Evolutionary conservation across 257 asterid genomes (phyloP).

Genomic region (Jacaranda copaia): DNA sequence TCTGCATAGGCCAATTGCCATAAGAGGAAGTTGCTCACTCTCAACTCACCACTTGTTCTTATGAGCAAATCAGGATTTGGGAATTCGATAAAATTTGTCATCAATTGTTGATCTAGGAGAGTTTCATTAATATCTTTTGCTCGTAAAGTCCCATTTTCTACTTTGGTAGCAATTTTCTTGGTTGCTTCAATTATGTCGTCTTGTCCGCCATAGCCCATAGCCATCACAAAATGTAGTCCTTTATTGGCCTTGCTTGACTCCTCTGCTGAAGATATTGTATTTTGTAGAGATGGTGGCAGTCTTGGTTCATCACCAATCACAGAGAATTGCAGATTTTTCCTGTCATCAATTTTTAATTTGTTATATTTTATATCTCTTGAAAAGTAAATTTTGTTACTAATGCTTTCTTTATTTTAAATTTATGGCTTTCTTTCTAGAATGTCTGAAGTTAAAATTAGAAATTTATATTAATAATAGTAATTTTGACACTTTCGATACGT

Average conservation of each 20-base stretch:
- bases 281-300: constrained; percentile 17
- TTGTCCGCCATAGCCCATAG: constrained; percentile 37
- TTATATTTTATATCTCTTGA: neutral
- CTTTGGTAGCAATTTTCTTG: constrained; percentile 39
- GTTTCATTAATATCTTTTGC: neutral
- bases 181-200: constrained; percentile 39
- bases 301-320: constrained; percentile 33
- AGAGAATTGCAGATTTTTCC: constrained; percentile 12
- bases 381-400: too few species aligned
- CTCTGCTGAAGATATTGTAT: neutral
- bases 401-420: too few species aligned
- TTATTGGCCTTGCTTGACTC: constrained; percentile 25
- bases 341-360: neutral
- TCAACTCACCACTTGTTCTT: constrained; percentile 43
- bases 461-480: too few species aligned
- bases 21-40: constrained; percentile 48
- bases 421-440: too few species aligned
- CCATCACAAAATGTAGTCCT: constrained; percentile 33
- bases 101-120: constrained; percentile 23
- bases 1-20: constrained; percentile 52
- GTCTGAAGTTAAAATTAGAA: too few species aligned
- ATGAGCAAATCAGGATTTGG: constrained; percentile 47
- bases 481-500: too few species aligned
- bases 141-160: constrained; percentile 12
- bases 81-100: constrained; percentile 19